Percentiles rank a stretch among this genome's conserved stretches.
Conservation (phyloP, 2,329 filamentous ascomycete species). For the Aspergillus cejpii region DNA sequence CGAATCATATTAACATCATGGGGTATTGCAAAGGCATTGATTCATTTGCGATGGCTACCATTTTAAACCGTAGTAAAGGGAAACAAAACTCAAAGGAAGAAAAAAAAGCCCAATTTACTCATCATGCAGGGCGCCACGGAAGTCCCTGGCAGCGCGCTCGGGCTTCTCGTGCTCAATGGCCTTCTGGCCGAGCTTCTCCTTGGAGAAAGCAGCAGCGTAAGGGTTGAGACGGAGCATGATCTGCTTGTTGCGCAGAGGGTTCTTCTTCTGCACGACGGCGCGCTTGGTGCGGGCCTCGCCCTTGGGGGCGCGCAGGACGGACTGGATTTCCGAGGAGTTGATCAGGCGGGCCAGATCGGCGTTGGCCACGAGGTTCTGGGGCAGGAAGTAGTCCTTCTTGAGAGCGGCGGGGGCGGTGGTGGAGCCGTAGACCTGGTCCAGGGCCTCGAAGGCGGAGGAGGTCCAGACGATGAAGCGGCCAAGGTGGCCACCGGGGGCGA, state of each 20-base stretch:
- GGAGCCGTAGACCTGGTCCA: conserved; percentile 94
- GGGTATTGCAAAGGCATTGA: conserved; percentile 22
- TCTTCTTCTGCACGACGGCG: conserved; percentile 95
- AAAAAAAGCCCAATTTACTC: conserved; percentile 37
- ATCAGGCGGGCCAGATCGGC: conserved; percentile 94
- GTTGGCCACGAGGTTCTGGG: conserved; percentile 85
- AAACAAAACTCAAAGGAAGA: conserved; percentile 19
- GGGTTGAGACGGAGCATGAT: conserved; percentile 97
- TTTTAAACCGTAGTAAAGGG: conserved; percentile 19
- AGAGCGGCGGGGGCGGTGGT: conserved; percentile 81
- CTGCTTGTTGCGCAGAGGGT: conserved; percentile 98
- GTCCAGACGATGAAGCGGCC: conserved; percentile 99
- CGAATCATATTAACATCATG: conserved; percentile 6
- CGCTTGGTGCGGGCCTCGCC: conserved; percentile 87
- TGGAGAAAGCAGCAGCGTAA: conserved; percentile 83
- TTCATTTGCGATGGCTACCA: conserved; percentile 24
- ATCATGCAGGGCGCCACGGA: conserved; percentile 48
- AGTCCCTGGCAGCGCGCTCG: conserved; percentile 47
- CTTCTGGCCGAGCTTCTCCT: conserved; percentile 73
- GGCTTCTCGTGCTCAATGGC: conserved; percentile 59
- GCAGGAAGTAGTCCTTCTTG: conserved; percentile 99
- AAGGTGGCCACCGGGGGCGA: conserved; percentile 96
- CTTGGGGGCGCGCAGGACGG: conserved; percentile 85
- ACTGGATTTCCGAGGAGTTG: conserved; percentile 98
- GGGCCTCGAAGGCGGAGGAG: conserved; percentile 89